Conservation (phyloP, 1,139 yeast species). For the Lodderomyces elongisporus region DNA sequence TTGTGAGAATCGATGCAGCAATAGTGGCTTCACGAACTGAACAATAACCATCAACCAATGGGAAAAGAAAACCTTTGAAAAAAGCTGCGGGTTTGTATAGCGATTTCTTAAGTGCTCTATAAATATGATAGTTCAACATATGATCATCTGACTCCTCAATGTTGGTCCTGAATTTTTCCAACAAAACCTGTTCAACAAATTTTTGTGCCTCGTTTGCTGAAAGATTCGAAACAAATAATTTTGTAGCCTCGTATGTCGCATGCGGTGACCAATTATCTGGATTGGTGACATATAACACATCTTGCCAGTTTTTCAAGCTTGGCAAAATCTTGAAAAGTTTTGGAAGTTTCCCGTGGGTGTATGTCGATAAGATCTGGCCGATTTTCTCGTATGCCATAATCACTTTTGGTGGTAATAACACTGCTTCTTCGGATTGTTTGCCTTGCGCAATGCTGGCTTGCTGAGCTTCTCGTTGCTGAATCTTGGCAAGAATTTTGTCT, state of each 20-base stretch:
- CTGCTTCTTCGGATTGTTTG: conserved; percentile 36
- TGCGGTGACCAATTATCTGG: conserved; percentile 97
- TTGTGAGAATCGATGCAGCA: conserved; percentile 85
- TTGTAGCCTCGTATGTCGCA: conserved; percentile 92
- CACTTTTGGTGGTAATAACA: conserved; percentile 89
- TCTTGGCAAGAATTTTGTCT: conserved; percentile 86
- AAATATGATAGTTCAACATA: conserved; percentile 80
- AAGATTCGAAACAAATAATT: conserved; percentile 84
- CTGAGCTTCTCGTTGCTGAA: conserved; percentile 62
- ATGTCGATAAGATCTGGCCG: conserved; percentile 82
- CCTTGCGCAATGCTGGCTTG: conserved; percentile 13
- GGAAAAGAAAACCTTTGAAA: conserved; percentile 92
- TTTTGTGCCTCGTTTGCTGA: conserved; percentile 85
- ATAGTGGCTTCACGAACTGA: conserved; percentile 91
- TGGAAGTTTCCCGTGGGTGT: conserved; percentile 94
- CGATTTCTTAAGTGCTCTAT: conserved; percentile 86
- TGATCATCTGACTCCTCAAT: conserved; percentile 73
- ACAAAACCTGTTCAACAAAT: conserved; percentile 68
- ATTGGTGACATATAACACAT: conserved; percentile 83
- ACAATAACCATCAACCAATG: conserved; percentile 79
- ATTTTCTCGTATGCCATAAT: conserved; percentile 91
- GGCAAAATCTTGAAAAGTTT: conserved; percentile 94
- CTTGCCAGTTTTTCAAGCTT: conserved; percentile 90
- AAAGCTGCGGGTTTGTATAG: conserved; percentile 96
- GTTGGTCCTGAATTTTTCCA: conserved; percentile 79